Percentiles rank a stretch among this genome's conserved stretches.
These are phyloP conservation scores for Penicillium sp. DNA, from an alignment of 2,329 filamentous ascomycete genomes.

Conservation along the genomic window DNA sequence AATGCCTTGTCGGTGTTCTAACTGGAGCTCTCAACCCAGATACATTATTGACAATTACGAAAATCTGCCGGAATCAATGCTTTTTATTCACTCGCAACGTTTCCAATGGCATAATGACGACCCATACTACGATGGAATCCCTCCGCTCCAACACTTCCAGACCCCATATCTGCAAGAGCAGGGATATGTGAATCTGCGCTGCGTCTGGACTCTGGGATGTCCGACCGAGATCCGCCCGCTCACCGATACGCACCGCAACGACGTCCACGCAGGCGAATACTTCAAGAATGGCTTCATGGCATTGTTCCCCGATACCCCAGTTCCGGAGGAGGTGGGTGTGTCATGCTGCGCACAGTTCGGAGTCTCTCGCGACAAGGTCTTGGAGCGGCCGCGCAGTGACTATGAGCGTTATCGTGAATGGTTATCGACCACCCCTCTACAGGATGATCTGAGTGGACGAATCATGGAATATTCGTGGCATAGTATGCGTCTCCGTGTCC, in stretches of 20 bases:
- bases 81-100: slow-evolving; percentile 44
- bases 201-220: slow-evolving; percentile 55
- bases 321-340: slow-evolving; percentile 51
- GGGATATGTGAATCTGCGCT: slow-evolving; percentile 59
- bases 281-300: slow-evolving; percentile 53
- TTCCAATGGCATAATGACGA: slow-evolving; percentile 55
- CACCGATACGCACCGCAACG: slow-evolving; percentile 43
- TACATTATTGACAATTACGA: slow-evolving; percentile 49
- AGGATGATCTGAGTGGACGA: slow-evolving; percentile 54
- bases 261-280: slow-evolving; percentile 52
- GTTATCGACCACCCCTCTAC: slow-evolving; percentile 50
- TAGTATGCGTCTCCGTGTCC: slow-evolving; percentile 43
- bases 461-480: slow-evolving; percentile 64
- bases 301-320: slow-evolving; percentile 46
- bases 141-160: slow-evolving; percentile 52
- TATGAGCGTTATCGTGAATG: slow-evolving; percentile 54
- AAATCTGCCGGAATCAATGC: slow-evolving; percentile 41
- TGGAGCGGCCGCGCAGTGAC: slow-evolving; percentile 48
- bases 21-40: slow-evolving; percentile 23
- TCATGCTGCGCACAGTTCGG: slow-evolving; percentile 61
- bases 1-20: slow-evolving; percentile 2
- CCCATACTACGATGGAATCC: slow-evolving; percentile 53
- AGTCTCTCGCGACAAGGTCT: slow-evolving; percentile 51
- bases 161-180: slow-evolving; percentile 50
- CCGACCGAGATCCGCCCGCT: slow-evolving; percentile 54